Base-by-base conservation (phyloP, 2,329 filamentous ascomycete genomes). In the Chaetomium sp. region DNA sequence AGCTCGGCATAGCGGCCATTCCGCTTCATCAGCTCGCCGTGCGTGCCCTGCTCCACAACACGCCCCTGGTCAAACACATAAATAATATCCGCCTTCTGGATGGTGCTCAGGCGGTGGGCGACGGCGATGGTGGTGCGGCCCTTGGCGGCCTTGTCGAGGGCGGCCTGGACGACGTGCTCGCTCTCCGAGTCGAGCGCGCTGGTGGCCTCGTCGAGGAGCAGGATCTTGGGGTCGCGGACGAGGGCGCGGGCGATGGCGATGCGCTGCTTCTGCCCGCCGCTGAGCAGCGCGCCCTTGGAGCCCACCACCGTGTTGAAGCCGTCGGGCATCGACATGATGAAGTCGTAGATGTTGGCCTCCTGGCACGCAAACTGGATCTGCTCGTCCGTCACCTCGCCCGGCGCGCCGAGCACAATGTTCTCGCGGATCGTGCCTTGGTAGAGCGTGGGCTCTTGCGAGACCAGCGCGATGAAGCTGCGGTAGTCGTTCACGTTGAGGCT, bases 51-150 rank as follows among this genome's bases (percentile, higher is more conserved):
- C 80, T 98, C 94, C 1, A 96, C 90, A 51, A 98, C 86, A 65
- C 87, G 85, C 8, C 94, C 95, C 72, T 91, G 88, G 76, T 97
- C 93, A 75, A 98, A 95, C n/a, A 98, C 94, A 70, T 96, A 97
- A 71, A 98, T 98, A 57, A 94, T 80, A 74, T 98, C 94, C 0
- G 94, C 94, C 75, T 95, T 93, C 75, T 97, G 93, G 66, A 98
- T 97, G 0, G 95, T 97, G 73, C 88, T 92, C 6, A 99, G 80
- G 27, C 95, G 84, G 78, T 99, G 94, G 3, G 95, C 95, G 1
- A 99, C 94, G 0, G 94, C 93, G 68, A 99, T 95, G 0, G 94
- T 98, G 7, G 93, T 96, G 59, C 93, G 85, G 53, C 89, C 92
- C 80, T 91, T 90, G 23, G 92, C 89, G 1, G 93, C 93, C 68